Evolutionary conservation across 169 alveolate genomes (phyloP).

Genomic region (Perkinsus chesapeaki): DNA sequence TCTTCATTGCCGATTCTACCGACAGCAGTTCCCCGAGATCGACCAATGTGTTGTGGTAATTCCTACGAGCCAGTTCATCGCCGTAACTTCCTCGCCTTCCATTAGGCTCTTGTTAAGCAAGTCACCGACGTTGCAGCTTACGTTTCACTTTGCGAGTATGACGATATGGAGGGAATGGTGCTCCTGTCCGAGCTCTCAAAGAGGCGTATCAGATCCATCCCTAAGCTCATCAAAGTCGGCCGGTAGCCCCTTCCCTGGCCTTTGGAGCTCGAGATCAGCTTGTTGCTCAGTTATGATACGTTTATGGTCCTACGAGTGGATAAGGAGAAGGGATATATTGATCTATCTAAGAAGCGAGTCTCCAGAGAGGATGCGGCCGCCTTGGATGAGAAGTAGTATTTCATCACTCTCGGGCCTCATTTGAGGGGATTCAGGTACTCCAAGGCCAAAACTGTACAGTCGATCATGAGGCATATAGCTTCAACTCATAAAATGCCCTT

Average conservation of each 20-base stretch:
- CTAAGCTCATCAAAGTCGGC: conserved; percentile 64
- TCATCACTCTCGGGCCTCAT: background rate
- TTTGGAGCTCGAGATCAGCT: conserved; percentile 49
- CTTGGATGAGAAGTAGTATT: conserved; percentile 54
- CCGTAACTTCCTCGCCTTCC: background rate
- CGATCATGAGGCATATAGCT: conserved; percentile 85
- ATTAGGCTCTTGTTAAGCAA: conserved; percentile 56
- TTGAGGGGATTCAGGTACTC: conserved; percentile 61
- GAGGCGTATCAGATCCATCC: conserved; percentile 81
- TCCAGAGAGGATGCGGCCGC: conserved; percentile 86
- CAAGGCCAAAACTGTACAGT: conserved; percentile 87
- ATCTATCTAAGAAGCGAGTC: conserved; percentile 88
- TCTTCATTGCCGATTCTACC: conserved; percentile 80
- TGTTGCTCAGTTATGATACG: conserved; percentile 81
- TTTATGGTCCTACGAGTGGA: conserved; percentile 92
- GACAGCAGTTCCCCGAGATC: conserved; percentile 82
- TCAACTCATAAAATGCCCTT: conserved; percentile 67
- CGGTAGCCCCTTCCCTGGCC: background rate
- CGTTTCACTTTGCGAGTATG: conserved; percentile 92
- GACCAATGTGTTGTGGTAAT: conserved; percentile 85
- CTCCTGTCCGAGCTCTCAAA: conserved; percentile 88
- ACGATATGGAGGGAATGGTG: conserved; percentile 90
- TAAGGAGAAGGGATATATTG: conserved; percentile 91
- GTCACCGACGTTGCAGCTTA: conserved; percentile 93
- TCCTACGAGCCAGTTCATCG: background rate